Evolutionary conservation across 2,329 filamentous ascomycete genomes (phyloP).

Genomic region (Aspergillus nomiae): DNA sequence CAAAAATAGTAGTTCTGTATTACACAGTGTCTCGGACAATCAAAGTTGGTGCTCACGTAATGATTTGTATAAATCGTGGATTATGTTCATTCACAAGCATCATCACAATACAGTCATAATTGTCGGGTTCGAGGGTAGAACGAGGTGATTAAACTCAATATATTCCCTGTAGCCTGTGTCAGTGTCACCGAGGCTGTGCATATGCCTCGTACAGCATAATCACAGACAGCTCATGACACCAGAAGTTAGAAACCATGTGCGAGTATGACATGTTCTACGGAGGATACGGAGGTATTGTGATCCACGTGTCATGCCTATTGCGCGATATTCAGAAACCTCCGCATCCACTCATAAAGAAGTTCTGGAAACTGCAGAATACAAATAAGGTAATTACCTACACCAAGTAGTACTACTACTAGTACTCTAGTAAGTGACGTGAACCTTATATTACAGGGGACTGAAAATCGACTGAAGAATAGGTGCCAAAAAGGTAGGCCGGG

Average conservation of each 20-base stretch:
- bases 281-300: not conserved
- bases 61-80: not conserved
- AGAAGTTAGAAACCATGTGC: not conserved
- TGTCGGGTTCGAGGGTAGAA: not conserved
- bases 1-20: not conserved
- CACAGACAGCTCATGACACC: not conserved
- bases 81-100: not conserved
- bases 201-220: not conserved
- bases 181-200: not conserved
- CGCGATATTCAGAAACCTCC: not conserved
- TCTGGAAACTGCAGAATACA: not conserved
- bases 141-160: not conserved
- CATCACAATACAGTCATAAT: not conserved
- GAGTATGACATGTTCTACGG: not conserved
- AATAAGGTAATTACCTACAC: not conserved
- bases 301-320: not conserved
- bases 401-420: not conserved
- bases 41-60: not conserved
- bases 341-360: not conserved
- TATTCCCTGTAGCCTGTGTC: not conserved
- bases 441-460: not conserved
- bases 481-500: slow-evolving; percentile 5
- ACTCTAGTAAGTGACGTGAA: not conserved
- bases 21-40: not conserved
- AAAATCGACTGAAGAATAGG: not conserved